These are phyloP conservation scores for Sporisorium sorghi DNA, from an alignment of 1,284 basidiomycete species.

Conservation along the genomic window DNA sequence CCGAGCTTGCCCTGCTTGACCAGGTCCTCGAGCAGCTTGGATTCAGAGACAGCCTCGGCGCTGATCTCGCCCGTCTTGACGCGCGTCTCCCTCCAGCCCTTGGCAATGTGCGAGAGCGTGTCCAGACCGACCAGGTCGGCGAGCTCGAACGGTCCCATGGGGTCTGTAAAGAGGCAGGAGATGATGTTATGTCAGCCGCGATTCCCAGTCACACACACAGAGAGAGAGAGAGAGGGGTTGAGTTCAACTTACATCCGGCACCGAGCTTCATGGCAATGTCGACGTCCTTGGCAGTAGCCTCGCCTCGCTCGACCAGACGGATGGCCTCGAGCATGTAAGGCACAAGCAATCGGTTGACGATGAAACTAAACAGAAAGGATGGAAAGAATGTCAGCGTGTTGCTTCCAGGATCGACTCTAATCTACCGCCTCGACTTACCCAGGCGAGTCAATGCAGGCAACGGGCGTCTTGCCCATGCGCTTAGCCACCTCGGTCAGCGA, in stretches of 20 bases:
- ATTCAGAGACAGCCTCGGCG: conserved; percentile 71
- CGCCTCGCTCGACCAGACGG: conserved; percentile 74
- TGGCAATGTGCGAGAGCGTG: conserved; percentile 71
- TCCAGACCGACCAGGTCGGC: conserved; percentile 74
- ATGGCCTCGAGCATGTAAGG: conserved; percentile 75
- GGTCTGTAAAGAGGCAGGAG: conserved; percentile 36
- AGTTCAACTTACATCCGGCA: conserved; percentile 71
- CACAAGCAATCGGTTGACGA: conserved; percentile 73
- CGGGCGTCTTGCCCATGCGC: conserved; percentile 73
- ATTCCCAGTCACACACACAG: neutral
- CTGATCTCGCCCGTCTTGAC: conserved; percentile 70
- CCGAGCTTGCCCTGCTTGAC: conserved; percentile 74
- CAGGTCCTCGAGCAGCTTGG: conserved; percentile 71
- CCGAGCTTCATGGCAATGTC: conserved; percentile 76
- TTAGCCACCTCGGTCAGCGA: conserved; percentile 72
- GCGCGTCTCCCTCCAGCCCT: conserved; percentile 73
- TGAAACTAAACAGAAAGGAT: conserved; percentile 68
- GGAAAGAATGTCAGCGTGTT: conserved; percentile 11
- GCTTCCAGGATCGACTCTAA: too few species aligned
- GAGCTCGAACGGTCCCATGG: conserved; percentile 73
- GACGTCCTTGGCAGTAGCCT: conserved; percentile 74
- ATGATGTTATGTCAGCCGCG: neutral
- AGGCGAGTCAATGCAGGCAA: conserved; percentile 73
- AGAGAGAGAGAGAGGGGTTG: neutral
- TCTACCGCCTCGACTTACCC: conserved; percentile 20